Percentiles rank a stretch among this genome's conserved stretches.
phyloP scores from a whole-genome alignment of 1,284 basidiomycete species.

The Cryptococcus sp. region DNA sequence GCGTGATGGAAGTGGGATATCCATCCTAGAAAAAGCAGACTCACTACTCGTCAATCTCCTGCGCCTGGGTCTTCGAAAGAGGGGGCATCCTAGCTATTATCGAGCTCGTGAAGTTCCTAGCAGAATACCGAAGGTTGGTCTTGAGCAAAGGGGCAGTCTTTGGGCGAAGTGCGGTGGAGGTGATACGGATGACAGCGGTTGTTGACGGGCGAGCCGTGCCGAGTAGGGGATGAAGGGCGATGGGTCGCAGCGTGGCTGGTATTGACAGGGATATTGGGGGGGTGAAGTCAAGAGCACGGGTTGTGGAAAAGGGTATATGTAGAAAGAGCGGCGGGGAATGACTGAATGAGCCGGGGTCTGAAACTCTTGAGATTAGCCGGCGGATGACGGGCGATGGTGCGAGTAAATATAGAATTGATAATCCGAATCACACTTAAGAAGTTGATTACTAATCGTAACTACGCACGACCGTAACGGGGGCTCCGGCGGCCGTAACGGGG shows the following conservation, averaged over 20 bases:
- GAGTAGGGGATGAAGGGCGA: conserved; percentile 1
- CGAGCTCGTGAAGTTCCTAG: conserved; percentile 22
- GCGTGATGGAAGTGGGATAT: too few relatives aligned
- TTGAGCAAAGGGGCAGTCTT: background rate
- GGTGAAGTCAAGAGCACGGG: background rate
- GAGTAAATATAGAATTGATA: background rate
- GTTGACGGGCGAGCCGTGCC: conserved; percentile 7
- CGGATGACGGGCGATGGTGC: background rate
- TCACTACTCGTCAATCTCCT: conserved; percentile 44
- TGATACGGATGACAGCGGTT: background rate
- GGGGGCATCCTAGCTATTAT: conserved; percentile 44
- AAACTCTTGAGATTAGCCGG: background rate
- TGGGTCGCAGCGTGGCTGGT: conserved; percentile 11
- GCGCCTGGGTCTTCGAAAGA: conserved; percentile 36
- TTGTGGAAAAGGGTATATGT: background rate
- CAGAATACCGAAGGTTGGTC: background rate
- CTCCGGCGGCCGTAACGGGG: too few relatives aligned
- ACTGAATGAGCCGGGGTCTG: background rate
- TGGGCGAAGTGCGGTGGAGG: background rate
- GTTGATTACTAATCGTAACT: too few relatives aligned
- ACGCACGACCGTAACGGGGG: too few relatives aligned
- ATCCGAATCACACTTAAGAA: background rate
- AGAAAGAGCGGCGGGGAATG: background rate
- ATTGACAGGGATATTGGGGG: too few relatives aligned
- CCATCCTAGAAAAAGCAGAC: too few relatives aligned